A percentile compares a stretch with the other conserved stretches of the same genome.
Evolutionary conservation across 108 stramenopile genomes (phyloP).

Genomic region (Pseudonitzschia delicatissima): DNA sequence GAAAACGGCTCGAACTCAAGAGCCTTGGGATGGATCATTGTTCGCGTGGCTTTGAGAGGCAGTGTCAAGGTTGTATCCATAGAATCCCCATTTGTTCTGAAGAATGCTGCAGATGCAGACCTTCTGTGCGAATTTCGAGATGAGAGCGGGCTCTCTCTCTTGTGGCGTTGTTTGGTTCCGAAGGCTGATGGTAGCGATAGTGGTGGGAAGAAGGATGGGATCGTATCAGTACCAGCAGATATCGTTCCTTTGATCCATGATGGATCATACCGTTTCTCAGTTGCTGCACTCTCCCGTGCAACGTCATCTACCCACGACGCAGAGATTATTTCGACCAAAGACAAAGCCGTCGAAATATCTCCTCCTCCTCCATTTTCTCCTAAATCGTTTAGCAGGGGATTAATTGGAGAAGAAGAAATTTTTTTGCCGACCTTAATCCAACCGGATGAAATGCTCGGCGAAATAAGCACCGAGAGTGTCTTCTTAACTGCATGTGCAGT

Average conservation of each 20-base stretch:
- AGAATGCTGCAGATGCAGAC: conserved; percentile 37
- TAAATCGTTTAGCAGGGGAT: conserved; percentile 34
- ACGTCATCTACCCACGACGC: conserved; percentile 15
- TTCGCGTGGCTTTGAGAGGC: conserved; percentile 44
- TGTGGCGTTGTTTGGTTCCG: conserved; percentile 41
- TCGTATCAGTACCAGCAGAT: conserved; percentile 48
- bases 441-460: background rate
- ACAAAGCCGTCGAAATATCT: conserved; percentile 15
- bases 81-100: conserved; percentile 54
- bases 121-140: conserved; percentile 42
- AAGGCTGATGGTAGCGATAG: background rate
- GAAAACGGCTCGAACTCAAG: conserved; percentile 11
- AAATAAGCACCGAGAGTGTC: conserved; percentile 15
- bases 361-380: conserved; percentile 42
- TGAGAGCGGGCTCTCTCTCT: conserved; percentile 23
- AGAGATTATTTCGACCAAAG: background rate
- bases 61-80: conserved; percentile 56
- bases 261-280: conserved; percentile 34
- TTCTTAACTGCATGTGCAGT: conserved; percentile 38
- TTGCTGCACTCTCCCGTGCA: conserved; percentile 23
- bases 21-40: conserved; percentile 41
- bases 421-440: conserved; percentile 11
- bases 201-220: conserved; percentile 5
- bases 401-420: conserved; percentile 36
- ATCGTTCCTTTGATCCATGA: conserved; percentile 41